phyloP scores from a whole-genome alignment of 2,329 filamentous ascomycete species.

The Claviceps sp. region DNA sequence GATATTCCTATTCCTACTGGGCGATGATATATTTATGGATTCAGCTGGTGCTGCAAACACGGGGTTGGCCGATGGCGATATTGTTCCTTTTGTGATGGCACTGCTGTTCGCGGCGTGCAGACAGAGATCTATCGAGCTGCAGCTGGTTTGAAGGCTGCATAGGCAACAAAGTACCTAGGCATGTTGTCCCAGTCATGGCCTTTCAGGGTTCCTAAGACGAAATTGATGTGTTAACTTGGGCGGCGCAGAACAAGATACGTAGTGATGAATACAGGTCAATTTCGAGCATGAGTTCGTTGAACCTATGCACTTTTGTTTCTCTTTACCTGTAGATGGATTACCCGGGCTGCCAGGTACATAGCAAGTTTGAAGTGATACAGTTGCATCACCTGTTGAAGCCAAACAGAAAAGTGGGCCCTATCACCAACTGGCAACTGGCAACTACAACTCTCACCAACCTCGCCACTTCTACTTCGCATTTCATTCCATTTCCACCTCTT shows the following conservation, averaged over 20 bases:
- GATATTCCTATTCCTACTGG: not conserved
- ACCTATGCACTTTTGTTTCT: too few species aligned
- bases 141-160: not conserved
- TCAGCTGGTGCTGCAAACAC: not conserved
- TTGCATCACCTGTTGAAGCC: not conserved
- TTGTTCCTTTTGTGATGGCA: not conserved
- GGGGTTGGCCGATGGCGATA: too few species aligned
- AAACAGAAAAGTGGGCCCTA: constrained; percentile 1
- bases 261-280: too few species aligned
- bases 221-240: too few species aligned
- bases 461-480: not conserved
- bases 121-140: not conserved
- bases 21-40: not conserved
- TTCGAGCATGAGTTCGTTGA: too few species aligned
- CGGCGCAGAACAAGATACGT: too few species aligned
- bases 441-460: not conserved
- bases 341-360: too few species aligned
- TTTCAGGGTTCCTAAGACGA: not conserved
- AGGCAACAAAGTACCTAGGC: not conserved
- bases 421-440: not conserved
- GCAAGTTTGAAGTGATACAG: not conserved
- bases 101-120: not conserved
- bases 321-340: too few species aligned
- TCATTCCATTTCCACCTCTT: not conserved
- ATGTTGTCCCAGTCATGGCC: not conserved